These are phyloP conservation scores for Diaporthe caulivora DNA, from an alignment of 2,329 filamentous ascomycete genomes.

Conservation along the genomic window DNA sequence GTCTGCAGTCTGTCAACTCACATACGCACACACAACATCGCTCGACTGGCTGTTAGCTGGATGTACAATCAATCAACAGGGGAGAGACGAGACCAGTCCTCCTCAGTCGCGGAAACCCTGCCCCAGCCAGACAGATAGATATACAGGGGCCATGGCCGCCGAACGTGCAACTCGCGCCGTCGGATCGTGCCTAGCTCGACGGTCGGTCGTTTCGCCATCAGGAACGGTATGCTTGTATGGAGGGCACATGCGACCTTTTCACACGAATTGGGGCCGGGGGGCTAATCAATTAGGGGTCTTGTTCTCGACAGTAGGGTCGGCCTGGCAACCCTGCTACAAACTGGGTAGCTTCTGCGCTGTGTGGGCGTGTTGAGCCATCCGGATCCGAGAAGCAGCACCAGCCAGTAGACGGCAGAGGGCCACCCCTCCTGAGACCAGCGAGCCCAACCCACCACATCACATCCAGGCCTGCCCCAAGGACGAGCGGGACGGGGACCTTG, in stretches of 20 bases:
- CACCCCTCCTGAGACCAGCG: constrained; percentile 17
- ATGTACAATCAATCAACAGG: too few relatives aligned
- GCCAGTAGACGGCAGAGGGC: not conserved
- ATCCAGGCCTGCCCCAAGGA: too few relatives aligned
- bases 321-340: not conserved
- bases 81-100: too few relatives aligned
- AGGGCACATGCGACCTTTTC: not conserved
- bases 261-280: not conserved
- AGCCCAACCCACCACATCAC: not conserved
- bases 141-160: constrained; percentile 18
- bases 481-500: not conserved
- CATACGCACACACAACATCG: not conserved
- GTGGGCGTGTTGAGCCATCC: not conserved
- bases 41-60: not conserved
- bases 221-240: not conserved
- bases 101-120: too few relatives aligned
- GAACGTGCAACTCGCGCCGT: constrained; percentile 19
- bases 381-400: not conserved
- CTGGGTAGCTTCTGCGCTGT: not conserved
- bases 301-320: not conserved
- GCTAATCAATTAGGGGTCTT: not conserved
- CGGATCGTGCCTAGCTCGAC: constrained; percentile 9
- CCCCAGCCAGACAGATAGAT: not conserved
- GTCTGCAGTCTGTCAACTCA: not conserved
- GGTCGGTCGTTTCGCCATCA: constrained; percentile 20